Conservation (phyloP, 1,284 basidiomycete species). For the Rugosomyces carneus region DNA sequence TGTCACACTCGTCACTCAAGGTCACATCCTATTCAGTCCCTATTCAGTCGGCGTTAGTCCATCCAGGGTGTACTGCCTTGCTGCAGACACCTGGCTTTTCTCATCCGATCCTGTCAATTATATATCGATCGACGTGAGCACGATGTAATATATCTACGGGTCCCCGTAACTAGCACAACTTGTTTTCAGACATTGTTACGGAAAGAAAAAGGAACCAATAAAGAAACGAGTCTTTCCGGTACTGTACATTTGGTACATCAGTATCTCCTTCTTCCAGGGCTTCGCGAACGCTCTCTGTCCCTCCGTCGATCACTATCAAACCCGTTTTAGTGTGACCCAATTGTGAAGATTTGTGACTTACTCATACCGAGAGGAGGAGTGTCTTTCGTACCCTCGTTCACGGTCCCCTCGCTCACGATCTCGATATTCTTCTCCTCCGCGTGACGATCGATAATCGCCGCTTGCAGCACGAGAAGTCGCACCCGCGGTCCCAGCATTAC, state of each 20-base stretch:
- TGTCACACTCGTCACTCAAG: constrained; percentile 26
- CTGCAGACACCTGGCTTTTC: constrained; percentile 7
- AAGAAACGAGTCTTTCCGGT: constrained; percentile 1
- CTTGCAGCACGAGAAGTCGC: constrained; percentile 25
- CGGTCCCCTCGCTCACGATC: constrained; percentile 58
- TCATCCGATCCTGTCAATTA: not conserved
- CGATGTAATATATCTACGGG: not conserved
- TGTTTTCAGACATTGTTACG: not conserved
- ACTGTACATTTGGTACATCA: constrained; percentile 26
- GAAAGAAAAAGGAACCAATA: constrained; percentile 10
- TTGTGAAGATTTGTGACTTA: constrained; percentile 36
- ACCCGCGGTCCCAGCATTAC: constrained; percentile 28
- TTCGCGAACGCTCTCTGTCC: constrained; percentile 74
- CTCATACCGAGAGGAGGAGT: constrained; percentile 69
- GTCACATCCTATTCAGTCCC: constrained; percentile 9
- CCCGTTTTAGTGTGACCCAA: constrained; percentile 22
- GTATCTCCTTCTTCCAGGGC: constrained; percentile 67
- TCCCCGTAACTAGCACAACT: too few species aligned
- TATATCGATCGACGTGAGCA: not conserved
- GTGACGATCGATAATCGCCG: constrained; percentile 47
- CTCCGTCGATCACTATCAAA: constrained; percentile 51
- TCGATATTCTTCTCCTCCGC: constrained; percentile 48
- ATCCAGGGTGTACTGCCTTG: constrained; percentile 11
- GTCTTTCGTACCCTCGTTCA: constrained; percentile 65
- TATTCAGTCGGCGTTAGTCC: constrained; percentile 13